phyloP scores from a whole-genome alignment of 202 grass and related monocot genomes.

The Setaria italica region DNA sequence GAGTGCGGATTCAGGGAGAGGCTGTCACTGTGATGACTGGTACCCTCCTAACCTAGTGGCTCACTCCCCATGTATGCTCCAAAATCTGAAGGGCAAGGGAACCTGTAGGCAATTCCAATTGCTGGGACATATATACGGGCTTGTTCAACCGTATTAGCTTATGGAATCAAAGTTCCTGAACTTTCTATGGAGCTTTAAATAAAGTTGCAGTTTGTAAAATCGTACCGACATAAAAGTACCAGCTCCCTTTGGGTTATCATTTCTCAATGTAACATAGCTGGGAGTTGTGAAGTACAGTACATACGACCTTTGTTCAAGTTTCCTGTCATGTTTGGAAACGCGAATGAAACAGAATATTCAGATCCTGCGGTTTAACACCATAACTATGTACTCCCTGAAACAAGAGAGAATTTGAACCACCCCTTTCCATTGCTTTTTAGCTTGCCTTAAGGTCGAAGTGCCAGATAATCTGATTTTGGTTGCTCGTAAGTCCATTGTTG shows the following conservation, averaged over 20 bases:
- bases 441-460: too few species aligned
- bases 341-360: too few species aligned
- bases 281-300: too few species aligned
- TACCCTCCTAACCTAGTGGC: slow-evolving; percentile 48
- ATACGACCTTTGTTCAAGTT: too few species aligned
- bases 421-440: too few species aligned
- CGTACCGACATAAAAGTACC: neutral
- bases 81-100: neutral
- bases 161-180: slow-evolving; percentile 9
- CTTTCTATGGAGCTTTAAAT: neutral
- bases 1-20: slow-evolving; percentile 75
- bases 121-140: neutral
- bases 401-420: too few species aligned
- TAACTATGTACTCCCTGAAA: too few species aligned
- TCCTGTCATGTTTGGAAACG: too few species aligned
- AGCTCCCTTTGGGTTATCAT: neutral
- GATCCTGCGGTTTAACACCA: too few species aligned
- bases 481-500: too few species aligned
- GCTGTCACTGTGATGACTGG: slow-evolving; percentile 72
- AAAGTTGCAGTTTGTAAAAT: neutral
- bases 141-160: neutral
- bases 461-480: too few species aligned
- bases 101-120: neutral
- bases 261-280: too few species aligned
- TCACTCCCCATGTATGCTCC: neutral